Conservation (phyloP, 2,329 filamentous ascomycete genomes). For the Beauveria asiatica region DNA sequence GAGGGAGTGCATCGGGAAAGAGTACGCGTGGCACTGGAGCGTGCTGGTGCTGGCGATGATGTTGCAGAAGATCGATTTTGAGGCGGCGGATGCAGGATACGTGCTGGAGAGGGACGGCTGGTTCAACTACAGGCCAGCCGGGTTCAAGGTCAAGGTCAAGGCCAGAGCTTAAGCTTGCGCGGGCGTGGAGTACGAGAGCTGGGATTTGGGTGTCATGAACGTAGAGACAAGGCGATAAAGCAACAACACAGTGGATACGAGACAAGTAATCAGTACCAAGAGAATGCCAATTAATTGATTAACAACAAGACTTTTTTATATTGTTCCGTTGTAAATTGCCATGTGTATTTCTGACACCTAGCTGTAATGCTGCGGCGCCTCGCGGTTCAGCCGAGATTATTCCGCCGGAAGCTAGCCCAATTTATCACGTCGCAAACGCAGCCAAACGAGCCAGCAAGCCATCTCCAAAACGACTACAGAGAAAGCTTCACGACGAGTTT, state of each 20-base stretch:
- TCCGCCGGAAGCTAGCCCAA: constrained; percentile 1
- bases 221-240: neutral
- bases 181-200: too few relatives aligned
- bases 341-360: neutral
- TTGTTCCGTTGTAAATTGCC: too few relatives aligned
- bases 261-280: neutral
- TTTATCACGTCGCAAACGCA: constrained; percentile 1
- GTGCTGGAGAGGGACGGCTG: constrained; percentile 38
- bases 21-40: constrained; percentile 40
- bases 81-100: constrained; percentile 31
- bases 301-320: too few relatives aligned
- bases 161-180: constrained; percentile 18
- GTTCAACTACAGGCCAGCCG: constrained; percentile 43
- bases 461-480: neutral
- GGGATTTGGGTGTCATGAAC: neutral
- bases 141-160: constrained; percentile 35
- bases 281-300: neutral
- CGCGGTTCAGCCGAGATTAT: constrained; percentile 7
- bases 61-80: constrained; percentile 38
- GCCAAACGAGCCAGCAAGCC: neutral
- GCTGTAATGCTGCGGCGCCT: neutral
- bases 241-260: neutral
- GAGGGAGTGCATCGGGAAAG: constrained; percentile 42
- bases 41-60: constrained; percentile 34
- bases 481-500: neutral